Evolutionary conservation across 2,329 filamentous ascomycete species (phyloP).

Genomic region (Pseudogymnoascus sp.): DNA sequence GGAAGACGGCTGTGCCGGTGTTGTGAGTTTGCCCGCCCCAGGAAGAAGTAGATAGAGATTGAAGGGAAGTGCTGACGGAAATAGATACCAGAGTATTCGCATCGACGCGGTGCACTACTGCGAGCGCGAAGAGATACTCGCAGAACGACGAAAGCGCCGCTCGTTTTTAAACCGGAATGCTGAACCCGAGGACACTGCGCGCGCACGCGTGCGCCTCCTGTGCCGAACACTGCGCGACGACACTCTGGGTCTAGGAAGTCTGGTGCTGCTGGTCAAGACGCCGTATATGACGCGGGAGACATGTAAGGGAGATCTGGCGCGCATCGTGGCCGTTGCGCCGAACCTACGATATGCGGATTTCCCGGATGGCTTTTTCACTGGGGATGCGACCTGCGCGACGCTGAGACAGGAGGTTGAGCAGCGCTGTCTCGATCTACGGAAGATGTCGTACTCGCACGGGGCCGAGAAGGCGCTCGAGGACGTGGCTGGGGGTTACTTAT

Average conservation of each 20-base stretch:
- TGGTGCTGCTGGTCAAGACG: conserved; percentile 73
- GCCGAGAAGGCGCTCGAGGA: conserved; percentile 68
- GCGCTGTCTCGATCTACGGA: conserved; percentile 72
- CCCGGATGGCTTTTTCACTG: conserved; percentile 76
- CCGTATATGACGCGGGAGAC: conserved; percentile 90
- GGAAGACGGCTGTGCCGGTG: conserved; percentile 38
- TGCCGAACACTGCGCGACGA: conserved; percentile 76
- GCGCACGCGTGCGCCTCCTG: conserved; percentile 66
- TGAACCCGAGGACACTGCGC: conserved; percentile 70
- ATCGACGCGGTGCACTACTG: conserved; percentile 96
- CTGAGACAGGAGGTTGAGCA: conserved; percentile 78
- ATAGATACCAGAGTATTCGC: conserved; percentile 77
- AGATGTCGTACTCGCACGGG: conserved; percentile 77
- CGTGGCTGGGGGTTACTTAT: conserved; percentile 55
- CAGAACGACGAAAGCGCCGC: conserved; percentile 67
- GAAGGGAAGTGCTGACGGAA: neutral
- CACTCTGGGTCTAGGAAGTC: conserved; percentile 51
- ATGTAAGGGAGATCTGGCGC: conserved; percentile 72
- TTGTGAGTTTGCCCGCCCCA: conserved; percentile 45
- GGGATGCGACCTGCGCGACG: conserved; percentile 65
- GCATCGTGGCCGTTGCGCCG: conserved; percentile 74
- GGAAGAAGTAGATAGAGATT: neutral
- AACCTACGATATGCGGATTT: conserved; percentile 85
- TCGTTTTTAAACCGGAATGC: conserved; percentile 68
- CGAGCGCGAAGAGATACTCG: conserved; percentile 70